Conservation (phyloP, 768 basidiomycete genomes). For the Xanthoconium purpureum region DNA sequence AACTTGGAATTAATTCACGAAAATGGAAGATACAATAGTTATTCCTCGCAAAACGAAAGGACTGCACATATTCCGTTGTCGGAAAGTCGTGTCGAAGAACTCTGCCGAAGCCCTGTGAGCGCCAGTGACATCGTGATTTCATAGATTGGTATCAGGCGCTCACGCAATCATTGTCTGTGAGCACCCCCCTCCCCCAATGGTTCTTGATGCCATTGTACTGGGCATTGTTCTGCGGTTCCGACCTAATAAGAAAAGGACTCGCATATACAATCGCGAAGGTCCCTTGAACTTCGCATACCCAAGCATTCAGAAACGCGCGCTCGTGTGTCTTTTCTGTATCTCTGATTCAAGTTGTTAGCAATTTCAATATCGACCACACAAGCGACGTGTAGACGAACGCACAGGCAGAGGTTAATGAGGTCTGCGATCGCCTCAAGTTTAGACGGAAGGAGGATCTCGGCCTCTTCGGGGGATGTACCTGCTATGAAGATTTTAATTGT, state of each 20-base stretch:
- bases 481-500: constrained; percentile 11
- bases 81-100: too few species aligned
- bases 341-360: not conserved
- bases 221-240: constrained; percentile 13
- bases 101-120: too few species aligned
- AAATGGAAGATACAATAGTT: too few species aligned
- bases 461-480: constrained; percentile 4
- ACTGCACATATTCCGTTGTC: too few species aligned
- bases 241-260: not conserved
- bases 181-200: too few species aligned
- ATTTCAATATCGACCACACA: not conserved
- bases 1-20: too few species aligned
- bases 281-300: constrained; percentile 19
- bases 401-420: constrained; percentile 17
- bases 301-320: constrained; percentile 13
- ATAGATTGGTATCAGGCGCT: too few species aligned
- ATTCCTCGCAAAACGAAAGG: too few species aligned
- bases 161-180: too few species aligned
- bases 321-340: constrained; percentile 15
- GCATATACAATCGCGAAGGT: not conserved
- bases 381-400: not conserved
- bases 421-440: constrained; percentile 19
- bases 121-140: too few species aligned
- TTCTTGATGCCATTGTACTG: too few species aligned
- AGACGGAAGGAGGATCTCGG: constrained; percentile 14